These are phyloP conservation scores for Echites panduratus DNA, from an alignment of 257 asterid species.

Conservation along the genomic window DNA sequence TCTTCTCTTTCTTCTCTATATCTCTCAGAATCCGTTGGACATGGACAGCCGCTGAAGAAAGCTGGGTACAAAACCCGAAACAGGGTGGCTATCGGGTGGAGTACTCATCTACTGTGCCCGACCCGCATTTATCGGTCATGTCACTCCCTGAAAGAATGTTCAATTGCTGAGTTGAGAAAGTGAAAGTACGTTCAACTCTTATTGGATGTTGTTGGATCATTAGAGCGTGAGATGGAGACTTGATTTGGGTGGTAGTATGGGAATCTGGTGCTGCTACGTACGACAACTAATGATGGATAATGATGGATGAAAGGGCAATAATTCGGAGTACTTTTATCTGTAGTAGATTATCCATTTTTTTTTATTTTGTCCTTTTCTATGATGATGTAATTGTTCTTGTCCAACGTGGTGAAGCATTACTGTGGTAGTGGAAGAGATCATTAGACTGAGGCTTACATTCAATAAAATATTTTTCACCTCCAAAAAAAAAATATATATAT, in stretches of 20 bases:
- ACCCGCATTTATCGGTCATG: neutral
- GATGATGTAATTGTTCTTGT: neutral
- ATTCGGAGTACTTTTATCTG: too few species aligned
- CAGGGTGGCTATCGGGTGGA: neutral
- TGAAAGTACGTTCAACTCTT: neutral
- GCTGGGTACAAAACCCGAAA: neutral
- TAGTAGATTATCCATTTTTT: neutral
- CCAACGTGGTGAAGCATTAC: neutral
- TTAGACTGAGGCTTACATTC: too few species aligned
- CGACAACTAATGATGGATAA: neutral
- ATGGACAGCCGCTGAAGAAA: slow-evolving; percentile 56
- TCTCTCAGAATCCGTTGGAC: slow-evolving; percentile 36
- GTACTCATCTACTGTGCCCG: too few species aligned
- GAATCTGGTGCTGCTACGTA: neutral
- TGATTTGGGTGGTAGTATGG: neutral
- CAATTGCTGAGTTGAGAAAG: neutral
- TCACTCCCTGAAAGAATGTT: neutral
- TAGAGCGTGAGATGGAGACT: neutral
- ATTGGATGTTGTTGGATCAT: neutral
- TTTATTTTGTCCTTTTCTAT: neutral
- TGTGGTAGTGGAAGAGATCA: too few species aligned
- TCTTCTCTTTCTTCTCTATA: neutral
- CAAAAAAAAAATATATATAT: too few species aligned
- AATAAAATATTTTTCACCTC: too few species aligned
- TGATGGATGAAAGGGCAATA: neutral